phyloP scores from a whole-genome alignment of 2,329 filamentous ascomycete species.

The Aspergillus alliaceus region DNA sequence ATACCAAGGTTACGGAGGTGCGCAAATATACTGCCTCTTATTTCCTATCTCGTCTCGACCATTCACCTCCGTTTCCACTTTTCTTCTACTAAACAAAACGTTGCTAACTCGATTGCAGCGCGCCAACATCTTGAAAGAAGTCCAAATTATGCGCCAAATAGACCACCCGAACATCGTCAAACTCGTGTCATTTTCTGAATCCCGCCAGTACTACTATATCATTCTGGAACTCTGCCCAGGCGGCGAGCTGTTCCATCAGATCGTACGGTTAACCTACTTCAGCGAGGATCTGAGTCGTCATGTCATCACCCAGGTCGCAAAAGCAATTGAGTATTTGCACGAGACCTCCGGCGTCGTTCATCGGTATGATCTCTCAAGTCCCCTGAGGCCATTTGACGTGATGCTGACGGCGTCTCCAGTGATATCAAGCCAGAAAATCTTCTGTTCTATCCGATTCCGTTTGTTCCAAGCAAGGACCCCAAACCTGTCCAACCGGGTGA shows the following conservation, averaged over 20 bases:
- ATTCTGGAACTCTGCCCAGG: constrained; percentile 92
- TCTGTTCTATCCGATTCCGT: constrained; percentile 82
- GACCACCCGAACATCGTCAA: constrained; percentile 96
- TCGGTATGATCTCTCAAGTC: constrained; percentile 62
- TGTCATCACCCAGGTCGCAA: constrained; percentile 92
- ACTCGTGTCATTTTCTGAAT: constrained; percentile 90
- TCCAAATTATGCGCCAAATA: constrained; percentile 96
- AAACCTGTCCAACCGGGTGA: constrained; percentile 83
- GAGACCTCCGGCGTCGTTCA: constrained; percentile 95
- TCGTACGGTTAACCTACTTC: constrained; percentile 96
- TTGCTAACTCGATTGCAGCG: constrained; percentile 59
- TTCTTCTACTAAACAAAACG: constrained; percentile 3
- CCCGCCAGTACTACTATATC: constrained; percentile 94
- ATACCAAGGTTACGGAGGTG: constrained; percentile 97
- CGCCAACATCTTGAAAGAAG: constrained; percentile 96
- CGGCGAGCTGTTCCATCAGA: constrained; percentile 97
- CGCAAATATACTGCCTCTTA: constrained; percentile 42
- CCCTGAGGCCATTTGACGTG: background rate
- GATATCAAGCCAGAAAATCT: constrained; percentile 96
- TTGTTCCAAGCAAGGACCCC: constrained; percentile 75
- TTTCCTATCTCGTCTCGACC: background rate
- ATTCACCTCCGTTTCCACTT: constrained; percentile 27
- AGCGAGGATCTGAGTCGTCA: constrained; percentile 93
- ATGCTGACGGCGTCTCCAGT: constrained; percentile 16
- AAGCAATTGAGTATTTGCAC: constrained; percentile 89